Conservation (phyloP, 768 basidiomycete genomes). For the Boletellus ananas region DNA sequence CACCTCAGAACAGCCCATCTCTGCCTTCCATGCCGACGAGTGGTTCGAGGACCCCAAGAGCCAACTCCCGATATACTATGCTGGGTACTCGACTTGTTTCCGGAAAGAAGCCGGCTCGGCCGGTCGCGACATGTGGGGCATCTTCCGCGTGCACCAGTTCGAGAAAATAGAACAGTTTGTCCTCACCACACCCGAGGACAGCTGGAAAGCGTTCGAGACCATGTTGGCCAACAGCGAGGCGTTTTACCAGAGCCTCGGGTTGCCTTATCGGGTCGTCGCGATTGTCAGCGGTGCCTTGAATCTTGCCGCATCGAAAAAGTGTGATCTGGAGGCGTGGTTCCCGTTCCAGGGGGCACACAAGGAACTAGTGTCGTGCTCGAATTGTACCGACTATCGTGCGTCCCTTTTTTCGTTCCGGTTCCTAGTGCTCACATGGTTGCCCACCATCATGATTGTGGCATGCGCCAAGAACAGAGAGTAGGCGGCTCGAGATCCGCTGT, state of each 20-base stretch:
- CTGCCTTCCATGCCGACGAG: slow-evolving; percentile 91
- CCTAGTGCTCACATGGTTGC: neutral
- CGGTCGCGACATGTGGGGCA: slow-evolving; percentile 98
- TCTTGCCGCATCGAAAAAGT: slow-evolving; percentile 95
- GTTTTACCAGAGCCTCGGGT: slow-evolving; percentile 92
- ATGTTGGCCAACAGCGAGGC: slow-evolving; percentile 90
- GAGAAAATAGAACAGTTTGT: slow-evolving; percentile 99
- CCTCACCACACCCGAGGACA: slow-evolving; percentile 90
- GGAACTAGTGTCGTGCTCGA: slow-evolving; percentile 96
- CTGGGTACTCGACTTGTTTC: slow-evolving; percentile 94
- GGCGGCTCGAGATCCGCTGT: slow-evolving; percentile 89
- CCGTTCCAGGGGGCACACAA: slow-evolving; percentile 96
- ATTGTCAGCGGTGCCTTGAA: slow-evolving; percentile 98
- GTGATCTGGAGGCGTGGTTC: slow-evolving; percentile 98
- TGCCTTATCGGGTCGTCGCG: slow-evolving; percentile 89
- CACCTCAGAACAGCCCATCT: slow-evolving; percentile 98
- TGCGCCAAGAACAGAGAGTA: slow-evolving; percentile 58
- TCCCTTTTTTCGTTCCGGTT: slow-evolving; percentile 13
- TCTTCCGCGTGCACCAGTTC: slow-evolving; percentile 99
- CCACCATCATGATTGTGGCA: too few relatives aligned
- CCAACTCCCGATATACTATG: slow-evolving; percentile 89
- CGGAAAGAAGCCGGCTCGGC: slow-evolving; percentile 98
- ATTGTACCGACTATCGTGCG: slow-evolving; percentile 99
- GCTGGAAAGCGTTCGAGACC: slow-evolving; percentile 88
- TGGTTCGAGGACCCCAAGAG: slow-evolving; percentile 94